These are phyloP conservation scores for Arabidopsis hybrid DNA, from an alignment of 441 rosid genomes.

Conservation along the genomic window DNA sequence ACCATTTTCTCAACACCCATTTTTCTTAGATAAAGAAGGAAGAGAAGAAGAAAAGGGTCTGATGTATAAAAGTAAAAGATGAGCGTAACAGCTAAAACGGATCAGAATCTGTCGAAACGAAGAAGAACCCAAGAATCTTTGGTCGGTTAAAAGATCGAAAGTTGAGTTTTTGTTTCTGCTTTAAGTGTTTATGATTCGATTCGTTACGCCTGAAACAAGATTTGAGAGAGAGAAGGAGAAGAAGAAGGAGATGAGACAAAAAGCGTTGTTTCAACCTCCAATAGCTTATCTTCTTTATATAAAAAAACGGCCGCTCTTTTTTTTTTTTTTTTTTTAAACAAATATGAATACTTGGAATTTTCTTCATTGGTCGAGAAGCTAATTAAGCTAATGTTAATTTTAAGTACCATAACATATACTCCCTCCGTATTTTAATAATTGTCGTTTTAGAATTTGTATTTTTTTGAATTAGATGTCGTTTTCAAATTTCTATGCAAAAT, in stretches of 20 bases:
- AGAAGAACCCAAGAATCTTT: slow-evolving; percentile 21
- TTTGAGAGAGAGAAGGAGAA: slow-evolving; percentile 25
- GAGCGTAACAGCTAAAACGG: slow-evolving; percentile 35
- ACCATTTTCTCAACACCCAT: slow-evolving; percentile 51
- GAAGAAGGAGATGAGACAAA: slow-evolving; percentile 39
- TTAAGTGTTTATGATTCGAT: slow-evolving; percentile 35
- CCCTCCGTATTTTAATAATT: no score
- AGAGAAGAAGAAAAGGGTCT: not conserved
- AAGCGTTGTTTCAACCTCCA: slow-evolving; percentile 39
- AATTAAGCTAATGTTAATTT: not conserved
- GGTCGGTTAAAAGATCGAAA: slow-evolving; percentile 20
- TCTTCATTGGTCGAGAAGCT: slow-evolving; percentile 12
- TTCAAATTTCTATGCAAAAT: no score
- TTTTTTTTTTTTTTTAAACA: not conserved
- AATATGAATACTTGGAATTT: slow-evolving; percentile 12
- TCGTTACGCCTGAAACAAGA: slow-evolving; percentile 40
- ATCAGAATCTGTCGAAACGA: slow-evolving; percentile 32
- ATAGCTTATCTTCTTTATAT: slow-evolving; percentile 46
- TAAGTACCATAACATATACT: no score
- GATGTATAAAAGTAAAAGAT: slow-evolving; percentile 12
- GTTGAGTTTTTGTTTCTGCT: slow-evolving; percentile 13
- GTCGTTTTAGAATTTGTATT: no score
- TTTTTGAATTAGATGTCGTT: no score
- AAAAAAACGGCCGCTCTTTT: slow-evolving; percentile 39
- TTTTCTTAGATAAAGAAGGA: slow-evolving; percentile 4